Evolutionary conservation across 768 basidiomycete genomes (phyloP), one percentile per base, ranked within the genome.

Genomic region (Rhizopogon vinicolor): DNA sequence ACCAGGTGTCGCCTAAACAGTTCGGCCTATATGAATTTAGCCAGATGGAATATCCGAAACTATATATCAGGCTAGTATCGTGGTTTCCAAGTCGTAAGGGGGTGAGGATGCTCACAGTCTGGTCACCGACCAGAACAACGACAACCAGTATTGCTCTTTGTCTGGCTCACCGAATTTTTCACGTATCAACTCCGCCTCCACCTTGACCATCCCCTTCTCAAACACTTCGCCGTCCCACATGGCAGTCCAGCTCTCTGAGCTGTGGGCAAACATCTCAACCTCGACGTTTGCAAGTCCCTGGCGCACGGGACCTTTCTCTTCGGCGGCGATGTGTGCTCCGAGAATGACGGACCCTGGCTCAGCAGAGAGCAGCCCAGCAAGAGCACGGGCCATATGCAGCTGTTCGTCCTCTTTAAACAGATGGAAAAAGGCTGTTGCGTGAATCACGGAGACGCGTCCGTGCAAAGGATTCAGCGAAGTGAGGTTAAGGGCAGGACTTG

Each of bases 351-450:
- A 78, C 2, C 79, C 80, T 1, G 75, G 71, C 25, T 62, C 61
- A 2, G 73, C 74, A 0, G 74, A 69, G n/a, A 81, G 70, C 5
- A 82, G 63, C 7, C 68, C 68, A 1, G 75, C 78, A 28, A 82
- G 62, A 7, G 67, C 64, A 16, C 63, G 67, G 2, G 76, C 81
- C 46, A 83, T 66, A 37, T 72, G 60, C 9, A 65, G 55, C 58
- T 83, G 81, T 29, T 67, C 51, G 16, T 58, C 67, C 55, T 75
- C 69, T 52, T 62, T 56, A 63, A 84, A 84, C 31, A 83, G 63
- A 65, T 75, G 71, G 55, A 84, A 80, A 63, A 83, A 70, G 6
- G 74, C 63, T 5, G 75, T 74, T 0, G 75, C 74, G 58, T 80
- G 74, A 40, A 83, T 78, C 5, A 68, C 77, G 10, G 80, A 74